These are phyloP conservation scores for Fusarium secorum DNA, from an alignment of 2,329 filamentous ascomycete species.

Conservation along the genomic window DNA sequence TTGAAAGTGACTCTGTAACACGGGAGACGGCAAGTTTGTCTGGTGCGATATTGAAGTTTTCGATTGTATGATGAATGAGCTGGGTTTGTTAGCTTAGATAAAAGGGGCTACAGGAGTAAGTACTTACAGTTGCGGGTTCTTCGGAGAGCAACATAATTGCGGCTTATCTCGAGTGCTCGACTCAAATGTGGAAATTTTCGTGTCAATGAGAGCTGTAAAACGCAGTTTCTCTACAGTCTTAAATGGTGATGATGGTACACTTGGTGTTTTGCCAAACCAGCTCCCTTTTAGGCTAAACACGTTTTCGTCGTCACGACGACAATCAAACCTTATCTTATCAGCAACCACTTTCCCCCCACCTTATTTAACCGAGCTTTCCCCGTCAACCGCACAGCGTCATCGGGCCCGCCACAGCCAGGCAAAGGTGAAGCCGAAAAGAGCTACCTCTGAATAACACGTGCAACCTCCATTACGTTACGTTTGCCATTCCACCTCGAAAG, in stretches of 20 bases:
- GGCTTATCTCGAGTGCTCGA: not conserved
- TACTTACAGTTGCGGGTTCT: slow-evolving; percentile 80
- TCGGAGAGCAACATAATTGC: slow-evolving; percentile 90
- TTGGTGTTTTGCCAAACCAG: slow-evolving; percentile 11
- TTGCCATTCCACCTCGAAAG: not conserved
- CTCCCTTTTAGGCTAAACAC: slow-evolving; percentile 5
- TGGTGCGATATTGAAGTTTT: slow-evolving; percentile 92
- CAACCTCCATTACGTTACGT: slow-evolving; percentile 1
- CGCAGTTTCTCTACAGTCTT: not conserved
- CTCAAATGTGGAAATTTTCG: not conserved
- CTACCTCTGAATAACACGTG: slow-evolving; percentile 27
- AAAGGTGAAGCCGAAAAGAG: slow-evolving; percentile 25
- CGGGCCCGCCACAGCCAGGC: slow-evolving; percentile 36
- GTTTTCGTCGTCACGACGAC: slow-evolving; percentile 45
- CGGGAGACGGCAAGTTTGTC: slow-evolving; percentile 86
- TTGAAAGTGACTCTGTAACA: slow-evolving; percentile 82
- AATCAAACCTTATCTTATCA: slow-evolving; percentile 23
- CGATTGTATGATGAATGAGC: slow-evolving; percentile 90
- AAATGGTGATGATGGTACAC: not conserved
- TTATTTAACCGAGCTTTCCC: slow-evolving; percentile 30
- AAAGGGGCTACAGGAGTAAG: not conserved
- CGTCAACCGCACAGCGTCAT: slow-evolving; percentile 38
- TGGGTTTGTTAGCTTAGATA: slow-evolving; percentile 46
- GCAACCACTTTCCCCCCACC: not conserved
- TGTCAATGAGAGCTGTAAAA: not conserved